These are phyloP conservation scores for Rutstroemia sp. DNA, from an alignment of 2,329 filamentous ascomycete species.

Conservation along the genomic window DNA sequence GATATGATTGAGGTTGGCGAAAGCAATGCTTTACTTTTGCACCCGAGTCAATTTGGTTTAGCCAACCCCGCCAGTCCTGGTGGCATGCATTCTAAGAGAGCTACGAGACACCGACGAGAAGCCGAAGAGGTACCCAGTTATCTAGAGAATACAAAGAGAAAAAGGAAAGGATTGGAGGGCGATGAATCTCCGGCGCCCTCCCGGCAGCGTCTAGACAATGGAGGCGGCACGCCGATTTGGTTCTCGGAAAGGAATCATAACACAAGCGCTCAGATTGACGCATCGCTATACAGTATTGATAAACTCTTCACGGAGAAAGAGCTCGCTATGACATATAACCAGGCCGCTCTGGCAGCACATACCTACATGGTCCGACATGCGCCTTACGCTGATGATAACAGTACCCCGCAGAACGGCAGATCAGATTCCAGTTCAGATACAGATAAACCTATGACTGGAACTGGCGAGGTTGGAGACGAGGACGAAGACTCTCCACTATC, in stretches of 20 bases:
- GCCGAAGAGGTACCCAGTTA: constrained; percentile 50
- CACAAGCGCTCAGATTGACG: constrained; percentile 44
- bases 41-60: constrained; percentile 61
- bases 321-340: constrained; percentile 57
- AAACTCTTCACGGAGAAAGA: constrained; percentile 67
- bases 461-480: constrained; percentile 43
- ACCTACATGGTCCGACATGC: constrained; percentile 51
- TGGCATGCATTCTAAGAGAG: constrained; percentile 54
- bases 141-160: constrained; percentile 53
- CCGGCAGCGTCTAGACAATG: constrained; percentile 46
- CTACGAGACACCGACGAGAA: constrained; percentile 52
- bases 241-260: constrained; percentile 48
- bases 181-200: constrained; percentile 56
- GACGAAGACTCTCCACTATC: constrained; percentile 41
- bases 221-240: constrained; percentile 54
- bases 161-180: constrained; percentile 52
- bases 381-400: constrained; percentile 18
- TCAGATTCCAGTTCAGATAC: constrained; percentile 34
- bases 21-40: constrained; percentile 55
- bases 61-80: constrained; percentile 58
- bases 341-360: constrained; percentile 53
- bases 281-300: constrained; percentile 57
- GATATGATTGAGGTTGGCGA: constrained; percentile 62
- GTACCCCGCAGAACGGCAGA: constrained; percentile 37
- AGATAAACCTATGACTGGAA: constrained; percentile 40